Conservation (phyloP, 2,329 filamentous ascomycete genomes). For the Esteya vermicola region DNA sequence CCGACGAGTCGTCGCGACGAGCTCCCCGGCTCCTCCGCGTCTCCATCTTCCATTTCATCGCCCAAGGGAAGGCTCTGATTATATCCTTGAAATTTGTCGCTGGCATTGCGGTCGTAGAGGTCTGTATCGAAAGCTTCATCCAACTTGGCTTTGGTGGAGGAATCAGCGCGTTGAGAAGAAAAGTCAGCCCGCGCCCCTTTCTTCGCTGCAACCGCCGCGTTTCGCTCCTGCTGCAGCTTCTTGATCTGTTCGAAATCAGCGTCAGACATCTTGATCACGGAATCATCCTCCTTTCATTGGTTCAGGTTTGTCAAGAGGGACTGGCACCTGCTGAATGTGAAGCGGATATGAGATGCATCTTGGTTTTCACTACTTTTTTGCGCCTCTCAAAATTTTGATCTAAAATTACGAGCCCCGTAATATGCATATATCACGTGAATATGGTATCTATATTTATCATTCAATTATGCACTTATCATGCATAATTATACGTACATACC, state of each 20-base stretch:
- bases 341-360: no score
- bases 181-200: constrained; percentile 70
- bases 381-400: not conserved
- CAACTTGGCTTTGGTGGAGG: constrained; percentile 79
- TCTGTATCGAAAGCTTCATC: constrained; percentile 79
- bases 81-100: constrained; percentile 78
- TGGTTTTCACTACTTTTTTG: no score
- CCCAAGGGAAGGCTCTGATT: constrained; percentile 74
- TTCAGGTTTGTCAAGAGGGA: no score
- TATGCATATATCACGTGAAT: not conserved
- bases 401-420: no score
- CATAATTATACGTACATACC: no score
- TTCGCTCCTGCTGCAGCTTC: constrained; percentile 85
- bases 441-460: not conserved
- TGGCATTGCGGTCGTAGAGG: constrained; percentile 61
- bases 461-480: no score
- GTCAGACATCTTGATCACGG: constrained; percentile 43
- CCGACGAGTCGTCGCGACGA: constrained; percentile 69
- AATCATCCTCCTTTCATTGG: not conserved
- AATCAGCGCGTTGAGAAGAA: constrained; percentile 67
- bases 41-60: constrained; percentile 67
- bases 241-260: constrained; percentile 80
- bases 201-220: constrained; percentile 62
- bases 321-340: no score
- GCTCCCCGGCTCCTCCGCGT: constrained; percentile 55